Evolutionary conservation across 805 yeast species (phyloP), one percentile per base, ranked within the genome.

Genomic region (Candida verbasci): DNA sequence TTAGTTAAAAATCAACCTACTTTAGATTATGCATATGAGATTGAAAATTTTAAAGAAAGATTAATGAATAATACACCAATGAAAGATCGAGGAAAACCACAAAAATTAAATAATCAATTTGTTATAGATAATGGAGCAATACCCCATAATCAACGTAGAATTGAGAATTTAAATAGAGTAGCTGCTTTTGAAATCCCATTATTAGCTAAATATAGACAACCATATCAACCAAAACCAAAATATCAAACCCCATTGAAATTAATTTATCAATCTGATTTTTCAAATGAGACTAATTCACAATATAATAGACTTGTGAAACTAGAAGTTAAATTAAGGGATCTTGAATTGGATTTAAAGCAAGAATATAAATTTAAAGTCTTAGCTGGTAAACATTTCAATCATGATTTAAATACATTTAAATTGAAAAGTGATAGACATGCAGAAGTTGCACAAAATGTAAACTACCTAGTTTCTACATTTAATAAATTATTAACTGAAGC

Each of bases 181-280:
- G 86, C 94, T 9, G 96, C 97, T 0, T 91, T 82, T 62, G 97
- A 91, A 56, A 73, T 91, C 70, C 98, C 98, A 6, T 73, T 78
- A 38, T 70, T 93, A 45, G 79, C 81, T 28, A 79, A 86, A 57
- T 84, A 72, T 55, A 81, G 91, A 48, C 78, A 82, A 58, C 72
- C 70, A 41, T 89, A 85, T 64, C 56, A 52, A 23, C 81, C 81
- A 15, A 67, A 68, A 10, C 46, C 68, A 5, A 46, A 48, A 9
- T 53, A 50, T 12, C 64, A 68, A 18, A 58, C 68, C 8, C 87
- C 88, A 4, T 65, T 88, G 27, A 66, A 68, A 25, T 84, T 83
- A 52, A 76, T 80, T 47, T 89, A 80, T 64, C 53, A 53, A 24
- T 77, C 85, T 12, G 78, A 83, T 28, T 85, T 79, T 51, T 55